Evolutionary conservation across 2,329 filamentous ascomycete genomes (phyloP).

Genomic region (Fusarium foetens): DNA sequence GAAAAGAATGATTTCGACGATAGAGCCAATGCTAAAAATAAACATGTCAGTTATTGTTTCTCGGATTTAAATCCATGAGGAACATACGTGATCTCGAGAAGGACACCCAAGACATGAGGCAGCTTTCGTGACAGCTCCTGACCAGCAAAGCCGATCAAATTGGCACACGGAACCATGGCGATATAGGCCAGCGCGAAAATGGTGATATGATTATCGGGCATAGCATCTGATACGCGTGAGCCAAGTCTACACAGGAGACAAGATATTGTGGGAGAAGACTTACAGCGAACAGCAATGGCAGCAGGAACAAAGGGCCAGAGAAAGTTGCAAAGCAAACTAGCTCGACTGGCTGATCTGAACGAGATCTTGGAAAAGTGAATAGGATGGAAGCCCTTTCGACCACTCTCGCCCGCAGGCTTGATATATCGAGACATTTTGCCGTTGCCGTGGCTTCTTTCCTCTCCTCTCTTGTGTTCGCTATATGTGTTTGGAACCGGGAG

Average conservation of each 20-base stretch:
- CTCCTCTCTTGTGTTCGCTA: constrained; percentile 24
- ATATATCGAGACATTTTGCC: constrained; percentile 32
- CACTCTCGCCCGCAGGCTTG: constrained; percentile 55
- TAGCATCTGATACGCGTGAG: constrained; percentile 44
- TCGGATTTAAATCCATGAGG: not conserved
- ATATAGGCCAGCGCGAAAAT: constrained; percentile 61
- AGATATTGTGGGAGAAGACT: constrained; percentile 1
- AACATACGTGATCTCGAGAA: constrained; percentile 66
- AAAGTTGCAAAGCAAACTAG: constrained; percentile 58
- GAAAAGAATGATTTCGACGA: constrained; percentile 86
- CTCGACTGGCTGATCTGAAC: constrained; percentile 56
- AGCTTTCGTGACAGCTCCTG: constrained; percentile 83
- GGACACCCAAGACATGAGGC: constrained; percentile 75
- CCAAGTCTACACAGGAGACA: constrained; percentile 6
- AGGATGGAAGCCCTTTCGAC: constrained; percentile 57
- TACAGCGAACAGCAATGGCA: constrained; percentile 57
- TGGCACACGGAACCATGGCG: constrained; percentile 63
- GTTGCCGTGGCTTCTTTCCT: not conserved
- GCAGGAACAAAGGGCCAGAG: constrained; percentile 63
- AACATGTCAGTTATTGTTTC: not conserved
- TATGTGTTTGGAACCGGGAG: constrained; percentile 46
- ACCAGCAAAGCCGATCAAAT: constrained; percentile 60
- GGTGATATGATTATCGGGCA: constrained; percentile 52
- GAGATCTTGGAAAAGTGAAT: constrained; percentile 56
- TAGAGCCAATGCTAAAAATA: constrained; percentile 66